Conservation (phyloP, 2,329 filamentous ascomycete genomes). For the Verticillium zaregamsianum region DNA sequence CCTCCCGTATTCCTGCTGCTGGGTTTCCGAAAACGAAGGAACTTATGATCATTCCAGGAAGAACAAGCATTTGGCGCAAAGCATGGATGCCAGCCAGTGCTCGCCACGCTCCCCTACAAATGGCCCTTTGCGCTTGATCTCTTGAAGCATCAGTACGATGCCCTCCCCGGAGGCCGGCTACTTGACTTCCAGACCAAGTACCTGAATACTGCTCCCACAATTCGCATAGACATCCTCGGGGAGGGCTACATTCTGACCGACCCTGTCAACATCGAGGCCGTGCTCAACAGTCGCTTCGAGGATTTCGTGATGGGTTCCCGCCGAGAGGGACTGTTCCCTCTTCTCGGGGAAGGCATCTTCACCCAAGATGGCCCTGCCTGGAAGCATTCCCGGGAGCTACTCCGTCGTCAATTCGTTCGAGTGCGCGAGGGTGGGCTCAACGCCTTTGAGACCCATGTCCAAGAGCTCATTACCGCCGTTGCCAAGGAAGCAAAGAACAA, state of each 20-base stretch:
- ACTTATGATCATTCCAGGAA: background rate
- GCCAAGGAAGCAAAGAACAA: background rate
- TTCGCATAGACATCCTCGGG: constrained; percentile 2
- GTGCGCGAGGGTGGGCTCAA: background rate
- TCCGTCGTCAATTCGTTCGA: constrained; percentile 25
- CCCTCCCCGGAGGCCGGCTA: constrained; percentile 1
- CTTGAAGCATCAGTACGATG: constrained; percentile 4
- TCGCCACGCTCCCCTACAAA: constrained; percentile 3
- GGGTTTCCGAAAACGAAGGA: no score
- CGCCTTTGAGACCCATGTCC: background rate
- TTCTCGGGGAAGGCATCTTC: constrained; percentile 30
- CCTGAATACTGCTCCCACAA: constrained; percentile 1
- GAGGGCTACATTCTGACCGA: constrained; percentile 2
- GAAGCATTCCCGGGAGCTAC: constrained; percentile 27
- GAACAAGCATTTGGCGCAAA: constrained; percentile 1
- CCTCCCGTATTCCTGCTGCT: no score
- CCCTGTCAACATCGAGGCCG: constrained; percentile 3
- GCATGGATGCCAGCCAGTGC: constrained; percentile 4
- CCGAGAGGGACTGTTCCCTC: constrained; percentile 12
- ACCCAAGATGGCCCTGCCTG: constrained; percentile 26
- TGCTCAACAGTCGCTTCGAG: background rate
- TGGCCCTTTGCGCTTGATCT: constrained; percentile 5
- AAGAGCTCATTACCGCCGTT: background rate
- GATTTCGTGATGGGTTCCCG: constrained; percentile 2
- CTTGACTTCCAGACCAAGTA: constrained; percentile 4